phyloP scores from a whole-genome alignment of 1,284 basidiomycete genomes.

The Ustilago loliicola region DNA sequence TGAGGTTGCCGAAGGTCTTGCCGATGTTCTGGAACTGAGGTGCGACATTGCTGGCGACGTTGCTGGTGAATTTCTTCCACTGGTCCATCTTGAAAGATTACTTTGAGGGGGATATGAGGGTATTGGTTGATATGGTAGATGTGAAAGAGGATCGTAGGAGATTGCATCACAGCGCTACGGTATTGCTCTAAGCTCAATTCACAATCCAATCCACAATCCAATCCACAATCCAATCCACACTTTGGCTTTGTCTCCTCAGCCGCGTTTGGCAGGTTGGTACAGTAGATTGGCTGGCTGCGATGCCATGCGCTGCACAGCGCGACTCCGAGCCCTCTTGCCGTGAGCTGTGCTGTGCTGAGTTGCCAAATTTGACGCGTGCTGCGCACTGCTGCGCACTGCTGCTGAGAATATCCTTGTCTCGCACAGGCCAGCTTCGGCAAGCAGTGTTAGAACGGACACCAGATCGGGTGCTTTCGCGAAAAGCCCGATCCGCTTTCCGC shows the following conservation, averaged over 20 bases:
- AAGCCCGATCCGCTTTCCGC: constrained; percentile 2
- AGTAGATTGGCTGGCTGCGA: constrained; percentile 13
- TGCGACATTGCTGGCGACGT: constrained; percentile 61
- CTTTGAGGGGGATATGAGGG: neutral
- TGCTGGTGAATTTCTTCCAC: constrained; percentile 74
- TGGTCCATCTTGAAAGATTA: constrained; percentile 76
- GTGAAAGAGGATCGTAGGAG: too few relatives aligned
- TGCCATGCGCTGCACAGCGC: constrained; percentile 8
- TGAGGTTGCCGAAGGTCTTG: constrained; percentile 86
- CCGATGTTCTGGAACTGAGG: constrained; percentile 75
- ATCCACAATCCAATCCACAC: constrained; percentile 4
- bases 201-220: too few relatives aligned
- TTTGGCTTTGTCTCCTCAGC: constrained; percentile 1
- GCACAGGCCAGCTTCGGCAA: constrained; percentile 12
- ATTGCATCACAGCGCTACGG: constrained; percentile 7
- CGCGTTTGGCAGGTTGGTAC: neutral
- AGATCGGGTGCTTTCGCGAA: neutral
- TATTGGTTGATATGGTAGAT: neutral
- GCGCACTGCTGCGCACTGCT: constrained; percentile 5
- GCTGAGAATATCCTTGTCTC: constrained; percentile 1
- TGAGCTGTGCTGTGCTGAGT: constrained; percentile 2
- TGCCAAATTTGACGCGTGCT: constrained; percentile 11
- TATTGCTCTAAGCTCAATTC: neutral
- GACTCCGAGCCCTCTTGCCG: neutral
- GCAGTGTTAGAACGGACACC: neutral